Conservation (phyloP, 1,139 yeast species). For the Pichia sp. region DNA sequence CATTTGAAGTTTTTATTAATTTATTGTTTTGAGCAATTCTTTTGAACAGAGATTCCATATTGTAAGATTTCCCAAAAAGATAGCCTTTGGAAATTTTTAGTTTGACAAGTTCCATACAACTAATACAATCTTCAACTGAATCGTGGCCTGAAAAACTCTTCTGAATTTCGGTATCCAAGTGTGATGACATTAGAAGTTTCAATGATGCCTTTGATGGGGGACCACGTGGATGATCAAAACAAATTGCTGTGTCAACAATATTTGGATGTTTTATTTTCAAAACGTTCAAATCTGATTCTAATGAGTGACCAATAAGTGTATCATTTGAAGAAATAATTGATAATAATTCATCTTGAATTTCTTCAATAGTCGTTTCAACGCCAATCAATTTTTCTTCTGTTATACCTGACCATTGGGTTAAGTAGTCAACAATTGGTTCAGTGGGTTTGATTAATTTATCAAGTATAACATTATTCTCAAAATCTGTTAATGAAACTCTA, state of each 20-base stretch:
- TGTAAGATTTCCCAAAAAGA: conserved; percentile 52
- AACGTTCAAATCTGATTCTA: conserved; percentile 61
- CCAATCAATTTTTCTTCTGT: conserved; percentile 57
- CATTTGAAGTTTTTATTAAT: conserved; percentile 16
- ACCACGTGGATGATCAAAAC: conserved; percentile 71
- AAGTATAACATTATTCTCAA: conserved; percentile 50
- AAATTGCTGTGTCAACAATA: conserved; percentile 62
- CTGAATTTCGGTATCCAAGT: conserved; percentile 58
- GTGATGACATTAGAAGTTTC: conserved; percentile 54
- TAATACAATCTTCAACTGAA: conserved; percentile 75
- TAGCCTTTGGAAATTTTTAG: conserved; percentile 61
- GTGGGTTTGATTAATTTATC: conserved; percentile 76
- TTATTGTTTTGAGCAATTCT: conserved; percentile 21
- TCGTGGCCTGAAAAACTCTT: conserved; percentile 46
- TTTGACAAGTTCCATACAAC: conserved; percentile 74
- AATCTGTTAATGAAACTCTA: conserved; percentile 68
- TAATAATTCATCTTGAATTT: conserved; percentile 56
- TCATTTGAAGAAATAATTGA: conserved; percentile 44
- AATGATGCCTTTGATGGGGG: conserved; percentile 75
- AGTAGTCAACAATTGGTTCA: conserved; percentile 66
- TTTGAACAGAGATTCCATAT: conserved; percentile 32
- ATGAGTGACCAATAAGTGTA: conserved; percentile 64
- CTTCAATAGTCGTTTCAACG: conserved; percentile 59
- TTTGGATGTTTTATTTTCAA: conserved; percentile 53
- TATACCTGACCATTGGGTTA: conserved; percentile 82